phyloP scores from a whole-genome alignment of 2,329 filamentous ascomycete genomes.

The Aspergillus sp. region DNA sequence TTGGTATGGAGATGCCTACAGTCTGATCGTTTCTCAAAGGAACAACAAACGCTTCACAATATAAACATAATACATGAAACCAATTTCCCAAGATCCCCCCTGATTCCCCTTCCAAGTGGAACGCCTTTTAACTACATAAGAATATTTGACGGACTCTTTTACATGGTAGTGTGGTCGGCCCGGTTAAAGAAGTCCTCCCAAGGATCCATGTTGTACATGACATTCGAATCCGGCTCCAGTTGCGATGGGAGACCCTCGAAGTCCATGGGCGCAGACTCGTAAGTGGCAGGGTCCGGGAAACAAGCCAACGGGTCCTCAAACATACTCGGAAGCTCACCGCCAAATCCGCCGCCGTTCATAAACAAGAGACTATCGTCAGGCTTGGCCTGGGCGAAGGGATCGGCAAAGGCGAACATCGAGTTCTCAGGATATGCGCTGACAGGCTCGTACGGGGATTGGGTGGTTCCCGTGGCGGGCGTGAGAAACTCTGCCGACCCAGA shows the following conservation, averaged over 20 bases:
- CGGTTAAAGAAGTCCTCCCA: neutral
- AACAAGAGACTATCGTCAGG: constrained; percentile 4
- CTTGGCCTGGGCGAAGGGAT: constrained; percentile 1
- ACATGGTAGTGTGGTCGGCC: neutral
- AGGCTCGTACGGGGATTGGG: constrained; percentile 2
- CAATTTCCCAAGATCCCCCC: neutral
- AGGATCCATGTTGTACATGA: neutral
- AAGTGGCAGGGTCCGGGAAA: neutral
- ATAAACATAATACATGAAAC: neutral
- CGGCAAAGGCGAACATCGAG: constrained; percentile 1
- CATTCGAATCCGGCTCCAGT: neutral
- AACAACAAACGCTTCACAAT: neutral
- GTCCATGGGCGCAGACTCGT: neutral
- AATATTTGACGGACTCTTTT: neutral
- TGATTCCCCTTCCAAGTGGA: neutral
- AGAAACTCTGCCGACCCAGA: constrained; percentile 4
- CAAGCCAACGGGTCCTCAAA: neutral
- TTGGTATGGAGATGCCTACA: neutral
- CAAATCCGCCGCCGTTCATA: constrained; percentile 2
- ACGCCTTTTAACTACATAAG: neutral
- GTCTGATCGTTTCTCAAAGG: neutral
- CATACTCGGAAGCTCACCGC: neutral
- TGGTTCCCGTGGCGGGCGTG: constrained; percentile 2
- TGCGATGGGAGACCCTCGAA: neutral
- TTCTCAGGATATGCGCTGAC: constrained; percentile 2